Evolutionary conservation across 176 grass and related monocot species (phyloP).

Genomic region (Phoenix dactylifera): DNA sequence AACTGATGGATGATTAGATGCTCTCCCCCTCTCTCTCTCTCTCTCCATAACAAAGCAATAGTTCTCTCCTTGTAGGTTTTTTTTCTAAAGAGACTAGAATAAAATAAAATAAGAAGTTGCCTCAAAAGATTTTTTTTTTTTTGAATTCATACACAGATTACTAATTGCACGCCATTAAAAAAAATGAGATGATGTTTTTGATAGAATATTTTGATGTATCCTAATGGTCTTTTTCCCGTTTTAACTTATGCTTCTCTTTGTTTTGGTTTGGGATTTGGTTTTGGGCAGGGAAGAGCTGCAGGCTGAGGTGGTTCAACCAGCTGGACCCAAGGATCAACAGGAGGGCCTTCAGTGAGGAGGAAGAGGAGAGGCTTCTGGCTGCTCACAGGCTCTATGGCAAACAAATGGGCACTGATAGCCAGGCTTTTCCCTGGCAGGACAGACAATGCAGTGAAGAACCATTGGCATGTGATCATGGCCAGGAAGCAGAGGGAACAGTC

Average conservation of each 20-base stretch:
- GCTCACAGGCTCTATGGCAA: slow-evolving; percentile 13
- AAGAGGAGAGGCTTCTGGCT: slow-evolving; percentile 16
- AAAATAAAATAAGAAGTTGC: background rate
- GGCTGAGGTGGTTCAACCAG: slow-evolving; percentile 21
- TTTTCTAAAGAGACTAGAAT: background rate
- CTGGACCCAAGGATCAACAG: slow-evolving; percentile 17
- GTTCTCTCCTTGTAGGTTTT: no score
- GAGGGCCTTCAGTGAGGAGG: slow-evolving; percentile 8
- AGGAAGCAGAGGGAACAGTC: slow-evolving; percentile 10
- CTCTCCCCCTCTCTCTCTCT: no score
- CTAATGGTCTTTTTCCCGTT: no score
- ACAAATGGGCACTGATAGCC: slow-evolving; percentile 14
- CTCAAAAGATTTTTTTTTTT: background rate
- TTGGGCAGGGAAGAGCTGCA: slow-evolving; percentile 16
- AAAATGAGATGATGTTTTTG: no score
- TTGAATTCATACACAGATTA: no score
- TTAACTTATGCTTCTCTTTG: no score
- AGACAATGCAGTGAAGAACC: slow-evolving; percentile 15
- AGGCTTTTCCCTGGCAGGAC: slow-evolving; percentile 15
- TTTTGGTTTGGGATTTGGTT: background rate
- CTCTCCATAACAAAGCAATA: no score
- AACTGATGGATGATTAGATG: no score
- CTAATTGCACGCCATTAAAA: no score
- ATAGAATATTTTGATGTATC: no score
- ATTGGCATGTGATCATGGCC: slow-evolving; percentile 22